These are phyloP conservation scores for Yamadazyma epiphylla DNA, from an alignment of 1,139 yeast species.

Conservation along the genomic window DNA sequence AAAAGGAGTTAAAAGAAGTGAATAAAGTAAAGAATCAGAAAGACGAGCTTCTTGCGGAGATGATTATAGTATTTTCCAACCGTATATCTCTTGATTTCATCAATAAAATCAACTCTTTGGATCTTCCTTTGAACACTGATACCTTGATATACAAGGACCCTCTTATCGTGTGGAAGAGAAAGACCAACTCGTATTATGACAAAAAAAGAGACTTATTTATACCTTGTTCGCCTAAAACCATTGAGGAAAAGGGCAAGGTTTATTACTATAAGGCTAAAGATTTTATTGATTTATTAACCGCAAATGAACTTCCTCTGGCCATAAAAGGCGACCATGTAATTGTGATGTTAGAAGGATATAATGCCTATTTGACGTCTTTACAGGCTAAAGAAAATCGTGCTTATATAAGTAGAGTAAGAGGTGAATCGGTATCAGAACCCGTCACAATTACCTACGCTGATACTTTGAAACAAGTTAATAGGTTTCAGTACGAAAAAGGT, in stretches of 20 bases:
- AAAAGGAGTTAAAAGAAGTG: conserved; percentile 41
- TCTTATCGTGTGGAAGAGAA: conserved; percentile 33
- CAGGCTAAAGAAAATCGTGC: conserved; percentile 42
- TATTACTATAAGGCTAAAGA: conserved; percentile 45
- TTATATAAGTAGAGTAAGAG: conserved; percentile 37
- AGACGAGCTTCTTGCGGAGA: conserved; percentile 48
- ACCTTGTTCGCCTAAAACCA: conserved; percentile 41
- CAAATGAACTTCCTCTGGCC: conserved; percentile 4
- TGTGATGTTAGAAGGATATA: conserved; percentile 48
- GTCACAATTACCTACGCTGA: conserved; percentile 33
- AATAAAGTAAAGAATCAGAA: conserved; percentile 48
- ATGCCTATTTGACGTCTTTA: conserved; percentile 39
- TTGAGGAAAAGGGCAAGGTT: conserved; percentile 41
- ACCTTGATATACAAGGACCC: too few relatives aligned
- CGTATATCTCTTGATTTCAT: conserved; percentile 3
- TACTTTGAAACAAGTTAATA: conserved; percentile 25
- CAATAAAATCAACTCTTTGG: conserved; percentile 1
- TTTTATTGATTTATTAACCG: conserved; percentile 32
- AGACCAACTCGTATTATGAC: conserved; percentile 39
- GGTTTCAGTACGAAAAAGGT: conserved; percentile 27
- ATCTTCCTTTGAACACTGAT: conserved; percentile 1
- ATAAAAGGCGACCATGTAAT: conserved; percentile 19
- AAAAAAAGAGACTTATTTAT: conserved; percentile 45
- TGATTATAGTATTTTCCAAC: conserved; percentile 28
- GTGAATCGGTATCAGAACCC: conserved; percentile 1